phyloP scores from a whole-genome alignment of 2,329 filamentous ascomycete species.

The Nemania serpens region DNA sequence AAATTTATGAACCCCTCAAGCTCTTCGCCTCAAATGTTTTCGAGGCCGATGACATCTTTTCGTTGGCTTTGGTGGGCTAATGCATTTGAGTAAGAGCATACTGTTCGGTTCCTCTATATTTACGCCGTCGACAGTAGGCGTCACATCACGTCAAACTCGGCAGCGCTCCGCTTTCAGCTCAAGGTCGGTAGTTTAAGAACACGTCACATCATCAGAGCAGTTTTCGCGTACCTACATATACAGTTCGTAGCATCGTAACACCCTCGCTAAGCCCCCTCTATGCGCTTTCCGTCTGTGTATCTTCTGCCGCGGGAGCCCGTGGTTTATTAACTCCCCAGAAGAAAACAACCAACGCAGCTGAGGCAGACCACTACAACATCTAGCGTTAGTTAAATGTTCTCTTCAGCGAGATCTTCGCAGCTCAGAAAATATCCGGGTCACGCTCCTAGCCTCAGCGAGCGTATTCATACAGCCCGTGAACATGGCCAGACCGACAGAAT shows the following conservation, averaged over 20 bases:
- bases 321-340: constrained; percentile 39
- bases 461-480: neutral
- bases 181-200: no score
- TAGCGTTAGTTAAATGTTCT: neutral
- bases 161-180: no score
- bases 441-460: neutral
- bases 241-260: constrained; percentile 12
- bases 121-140: no score
- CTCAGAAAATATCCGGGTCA: neutral
- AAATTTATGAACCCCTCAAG: no score
- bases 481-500: neutral
- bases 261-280: neutral
- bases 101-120: no score
- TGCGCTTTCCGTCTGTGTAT: constrained; percentile 6
- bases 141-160: no score
- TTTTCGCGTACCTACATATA: neutral
- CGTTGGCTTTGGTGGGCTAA: no score
- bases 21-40: no score
- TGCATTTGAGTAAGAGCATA: no score
- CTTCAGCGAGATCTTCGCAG: neutral
- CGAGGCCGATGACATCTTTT: no score
- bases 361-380: constrained; percentile 39
- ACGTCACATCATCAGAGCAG: no score
- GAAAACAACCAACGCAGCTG: constrained; percentile 41
- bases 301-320: neutral